A percentile compares a stretch with the other conserved stretches of the same genome.
phyloP scores from a whole-genome alignment of 495 filamentous ascomycete genomes.

The Parathielavia appendiculata region DNA sequence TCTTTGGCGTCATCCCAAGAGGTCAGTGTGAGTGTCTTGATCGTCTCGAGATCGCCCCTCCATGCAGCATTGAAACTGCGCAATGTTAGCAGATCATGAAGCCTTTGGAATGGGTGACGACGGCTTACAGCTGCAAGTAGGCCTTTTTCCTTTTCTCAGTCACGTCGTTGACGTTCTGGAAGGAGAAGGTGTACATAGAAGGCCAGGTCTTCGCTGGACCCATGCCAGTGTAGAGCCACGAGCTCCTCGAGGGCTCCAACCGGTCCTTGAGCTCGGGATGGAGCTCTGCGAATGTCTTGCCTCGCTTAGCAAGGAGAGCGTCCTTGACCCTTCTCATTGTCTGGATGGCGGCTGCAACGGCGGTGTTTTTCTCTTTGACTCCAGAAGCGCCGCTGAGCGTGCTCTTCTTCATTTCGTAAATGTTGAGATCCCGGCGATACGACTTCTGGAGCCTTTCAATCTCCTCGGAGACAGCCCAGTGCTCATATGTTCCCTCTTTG shows the following conservation, averaged over 20 bases:
- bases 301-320: slow-evolving; percentile 49
- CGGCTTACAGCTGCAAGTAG: slow-evolving; percentile 50
- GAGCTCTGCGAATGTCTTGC: slow-evolving; percentile 60
- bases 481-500: slow-evolving; percentile 47
- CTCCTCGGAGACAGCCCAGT: slow-evolving; percentile 42
- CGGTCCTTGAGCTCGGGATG: slow-evolving; percentile 47
- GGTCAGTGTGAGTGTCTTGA: slow-evolving; percentile 46
- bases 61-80: slow-evolving; percentile 63
- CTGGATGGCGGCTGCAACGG: slow-evolving; percentile 42
- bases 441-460: slow-evolving; percentile 19
- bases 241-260: background rate
- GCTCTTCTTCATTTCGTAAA: slow-evolving; percentile 32
- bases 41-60: slow-evolving; percentile 56
- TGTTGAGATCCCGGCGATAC: slow-evolving; percentile 22
- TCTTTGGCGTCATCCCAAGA: slow-evolving; percentile 44
- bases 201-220: slow-evolving; percentile 11
- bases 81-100: slow-evolving; percentile 26
- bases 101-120: background rate
- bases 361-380: slow-evolving; percentile 46
- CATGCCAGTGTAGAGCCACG: background rate
- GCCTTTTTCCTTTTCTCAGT: slow-evolving; percentile 48
- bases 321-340: slow-evolving; percentile 52
- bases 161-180: slow-evolving; percentile 43
- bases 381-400: slow-evolving; percentile 31
- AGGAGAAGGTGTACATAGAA: slow-evolving; percentile 48